Evolutionary conservation across 176 grass and related monocot species (phyloP), one percentile per base, ranked within the genome.

Genomic region (Calamus simplicifolius): DNA sequence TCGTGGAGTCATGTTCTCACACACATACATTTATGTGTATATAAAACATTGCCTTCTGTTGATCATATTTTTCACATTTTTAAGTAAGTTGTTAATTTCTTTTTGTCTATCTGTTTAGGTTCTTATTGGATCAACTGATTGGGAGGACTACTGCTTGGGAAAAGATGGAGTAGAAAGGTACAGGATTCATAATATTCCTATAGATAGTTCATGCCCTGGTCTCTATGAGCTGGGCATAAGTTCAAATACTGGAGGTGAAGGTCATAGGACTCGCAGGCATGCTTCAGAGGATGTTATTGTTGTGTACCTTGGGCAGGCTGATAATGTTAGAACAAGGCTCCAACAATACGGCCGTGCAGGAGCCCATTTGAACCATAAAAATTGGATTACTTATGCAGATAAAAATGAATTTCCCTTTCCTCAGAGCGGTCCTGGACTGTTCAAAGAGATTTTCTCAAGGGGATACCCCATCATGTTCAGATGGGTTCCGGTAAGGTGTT

Each of bases 291-390:
- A 79, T 25, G 57, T 90, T 61, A 57, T 90, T 8, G 92, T 90
- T 30, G 87, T 96, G 51, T 96, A 96, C 80, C 64, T 96, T 29
- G 92, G 92, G 10, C 86, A 96, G 78, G 83, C 92, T 14, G 92
- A 96, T 27, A 96, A 77, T 54, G 74, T 96, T 65, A 77, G 87
- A 63, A 56, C 72, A 48, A 96, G 92, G 75, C 80, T 96, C 29
- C 92, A 96, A 76, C 87, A 96, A 52, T 96, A 96, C 27, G 92
- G 92, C 26, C 87, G 92, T 30, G 77, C 83, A 14, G 92, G 92
- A 19, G 90, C 92, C 51, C 92, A 96, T 81, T 71, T 96, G 72
- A 83, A 96, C 70, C 53, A 54, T 58, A 80, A 72, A 17, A 88
- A 67, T 65, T 57, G 63, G 43, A 16, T 72, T 76, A 8, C 27